Evolutionary conservation across 78 protist species (phyloP).

Genomic region (Dictyostelium citrinum): DNA sequence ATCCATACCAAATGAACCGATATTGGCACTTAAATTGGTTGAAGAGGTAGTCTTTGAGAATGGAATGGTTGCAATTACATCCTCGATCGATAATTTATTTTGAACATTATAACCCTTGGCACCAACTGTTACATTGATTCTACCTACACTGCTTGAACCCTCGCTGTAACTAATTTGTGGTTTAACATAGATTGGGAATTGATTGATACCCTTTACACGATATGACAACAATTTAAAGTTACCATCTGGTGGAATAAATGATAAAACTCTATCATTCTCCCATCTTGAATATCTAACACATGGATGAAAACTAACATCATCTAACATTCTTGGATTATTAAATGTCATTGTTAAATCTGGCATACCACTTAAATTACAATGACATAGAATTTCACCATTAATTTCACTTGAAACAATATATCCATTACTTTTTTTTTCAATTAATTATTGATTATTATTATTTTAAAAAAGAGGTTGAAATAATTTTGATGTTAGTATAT

Average conservation of each 20-base stretch:
- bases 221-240: constrained; percentile 79
- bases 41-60: constrained; percentile 74
- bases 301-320: constrained; percentile 90
- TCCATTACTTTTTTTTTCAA: constrained; percentile 85
- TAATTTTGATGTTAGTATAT: too few relatives aligned
- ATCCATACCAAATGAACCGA: constrained; percentile 72
- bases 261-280: constrained; percentile 78
- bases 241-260: constrained; percentile 91
- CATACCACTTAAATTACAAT: constrained; percentile 84
- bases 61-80: constrained; percentile 83
- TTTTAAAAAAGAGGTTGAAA: too few relatives aligned
- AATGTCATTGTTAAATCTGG: constrained; percentile 89
- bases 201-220: constrained; percentile 71
- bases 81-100: constrained; percentile 57
- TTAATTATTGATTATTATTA: too few relatives aligned
- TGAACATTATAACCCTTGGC: constrained; percentile 11
- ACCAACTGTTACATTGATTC: constrained; percentile 74
- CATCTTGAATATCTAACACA: constrained; percentile 87
- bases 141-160: constrained; percentile 37
- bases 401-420: constrained; percentile 67
- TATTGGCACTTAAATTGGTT: constrained; percentile 60
- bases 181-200: constrained; percentile 83
- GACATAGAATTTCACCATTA: constrained; percentile 57
- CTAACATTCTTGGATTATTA: constrained; percentile 84
- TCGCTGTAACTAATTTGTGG: constrained; percentile 79